Conservation (phyloP, 2,329 filamentous ascomycete genomes). For the Pseudogymnoascus sp. region DNA sequence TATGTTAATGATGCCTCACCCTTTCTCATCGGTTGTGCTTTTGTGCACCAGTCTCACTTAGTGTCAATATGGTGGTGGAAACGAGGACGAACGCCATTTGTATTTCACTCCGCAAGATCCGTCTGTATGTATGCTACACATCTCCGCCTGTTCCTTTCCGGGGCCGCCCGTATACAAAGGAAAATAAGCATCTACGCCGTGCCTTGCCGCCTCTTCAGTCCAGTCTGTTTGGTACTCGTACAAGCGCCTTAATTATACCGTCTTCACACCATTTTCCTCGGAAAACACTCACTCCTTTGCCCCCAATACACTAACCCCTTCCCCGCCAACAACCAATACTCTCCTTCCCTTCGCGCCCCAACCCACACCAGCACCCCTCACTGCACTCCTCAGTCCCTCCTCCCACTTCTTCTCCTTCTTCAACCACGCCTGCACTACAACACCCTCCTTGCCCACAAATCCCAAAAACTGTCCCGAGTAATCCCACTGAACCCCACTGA, state of each 20-base stretch:
- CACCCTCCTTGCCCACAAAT: slow-evolving; percentile 67
- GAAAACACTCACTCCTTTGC: slow-evolving; percentile 32
- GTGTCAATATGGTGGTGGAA: neutral
- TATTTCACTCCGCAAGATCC: neutral
- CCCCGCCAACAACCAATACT: neutral
- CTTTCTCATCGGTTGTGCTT: neutral
- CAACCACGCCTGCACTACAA: slow-evolving; percentile 82
- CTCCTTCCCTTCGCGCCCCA: slow-evolving; percentile 74
- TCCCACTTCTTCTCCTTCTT: slow-evolving; percentile 86
- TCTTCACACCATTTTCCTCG: neutral
- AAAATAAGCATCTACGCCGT: neutral
- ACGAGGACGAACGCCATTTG: neutral
- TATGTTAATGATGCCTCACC: neutral
- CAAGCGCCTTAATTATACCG: slow-evolving; percentile 9
- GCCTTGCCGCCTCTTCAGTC: slow-evolving; percentile 4
- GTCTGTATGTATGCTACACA: neutral
- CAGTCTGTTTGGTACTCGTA: slow-evolving; percentile 2
- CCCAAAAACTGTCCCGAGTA: slow-evolving; percentile 92
- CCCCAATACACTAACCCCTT: slow-evolving; percentile 56
- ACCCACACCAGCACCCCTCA: slow-evolving; percentile 62
- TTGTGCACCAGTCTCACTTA: neutral
- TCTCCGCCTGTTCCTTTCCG: neutral
- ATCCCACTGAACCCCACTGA: slow-evolving; percentile 78
- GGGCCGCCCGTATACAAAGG: neutral
- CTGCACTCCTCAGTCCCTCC: slow-evolving; percentile 71